Evolutionary conservation across 257 asterid species (phyloP).

Genomic region (Solanum virginianum): DNA sequence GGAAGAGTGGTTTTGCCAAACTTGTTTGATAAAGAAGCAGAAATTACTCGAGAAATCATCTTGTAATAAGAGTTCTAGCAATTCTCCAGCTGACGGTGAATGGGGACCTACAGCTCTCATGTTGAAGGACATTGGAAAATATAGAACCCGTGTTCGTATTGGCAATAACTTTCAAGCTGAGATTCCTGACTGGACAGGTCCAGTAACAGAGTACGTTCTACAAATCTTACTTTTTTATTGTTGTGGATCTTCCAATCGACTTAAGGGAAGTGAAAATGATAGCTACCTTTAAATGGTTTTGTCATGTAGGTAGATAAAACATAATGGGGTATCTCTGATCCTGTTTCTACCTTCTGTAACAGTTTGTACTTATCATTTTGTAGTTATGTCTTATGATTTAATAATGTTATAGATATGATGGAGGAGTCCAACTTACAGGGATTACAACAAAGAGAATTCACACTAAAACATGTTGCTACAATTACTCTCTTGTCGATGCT

Average conservation of each 20-base stretch:
- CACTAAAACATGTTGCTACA: background rate
- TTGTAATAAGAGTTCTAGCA: conserved; percentile 18
- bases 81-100: conserved; percentile 23
- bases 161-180: conserved; percentile 67
- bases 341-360: background rate
- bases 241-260: background rate
- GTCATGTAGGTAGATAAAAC: background rate
- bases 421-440: background rate
- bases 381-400: background rate
- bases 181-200: conserved; percentile 66
- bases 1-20: conserved; percentile 68
- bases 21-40: conserved; percentile 65
- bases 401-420: background rate
- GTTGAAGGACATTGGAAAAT: conserved; percentile 45
- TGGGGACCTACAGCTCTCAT: conserved; percentile 41
- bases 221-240: background rate
- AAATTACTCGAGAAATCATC: conserved; percentile 39
- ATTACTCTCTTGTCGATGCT: background rate
- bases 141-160: conserved; percentile 50
- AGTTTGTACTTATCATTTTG: background rate
- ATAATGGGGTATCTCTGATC: background rate
- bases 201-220: conserved; percentile 51
- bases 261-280: background rate
- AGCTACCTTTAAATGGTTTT: background rate
- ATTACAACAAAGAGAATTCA: background rate